phyloP scores from a whole-genome alignment of 2,329 filamentous ascomycete species.

The Stenocarpella maydis region DNA sequence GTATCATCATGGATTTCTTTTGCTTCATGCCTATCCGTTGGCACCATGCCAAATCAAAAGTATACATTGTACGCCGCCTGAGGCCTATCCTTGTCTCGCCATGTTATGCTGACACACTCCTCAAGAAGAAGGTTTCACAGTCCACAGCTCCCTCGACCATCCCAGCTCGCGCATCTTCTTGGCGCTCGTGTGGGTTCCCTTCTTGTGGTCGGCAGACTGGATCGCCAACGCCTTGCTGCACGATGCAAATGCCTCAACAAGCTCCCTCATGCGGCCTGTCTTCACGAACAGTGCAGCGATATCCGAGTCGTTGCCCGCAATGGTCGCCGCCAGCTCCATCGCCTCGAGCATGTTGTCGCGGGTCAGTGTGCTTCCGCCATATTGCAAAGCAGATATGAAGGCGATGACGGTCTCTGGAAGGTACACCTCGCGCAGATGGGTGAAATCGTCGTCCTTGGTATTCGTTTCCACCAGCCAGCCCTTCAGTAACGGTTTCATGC shows the following conservation, averaged over 20 bases:
- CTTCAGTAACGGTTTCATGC: constrained; percentile 68
- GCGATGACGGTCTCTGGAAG: constrained; percentile 86
- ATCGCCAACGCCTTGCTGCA: constrained; percentile 77
- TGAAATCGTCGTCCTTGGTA: constrained; percentile 67
- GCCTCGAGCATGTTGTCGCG: constrained; percentile 81
- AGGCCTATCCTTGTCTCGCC: constrained; percentile 4
- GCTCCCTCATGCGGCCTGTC: constrained; percentile 74
- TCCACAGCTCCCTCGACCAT: constrained; percentile 71
- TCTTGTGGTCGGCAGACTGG: constrained; percentile 61
- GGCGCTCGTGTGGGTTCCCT: constrained; percentile 55
- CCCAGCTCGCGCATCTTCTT: constrained; percentile 70
- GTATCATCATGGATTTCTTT: constrained; percentile 31
- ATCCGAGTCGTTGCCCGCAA: constrained; percentile 76
- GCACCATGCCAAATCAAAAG: constrained; percentile 21
- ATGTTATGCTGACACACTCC: constrained; percentile 14
- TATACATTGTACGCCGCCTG: constrained; percentile 15
- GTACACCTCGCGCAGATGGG: constrained; percentile 76
- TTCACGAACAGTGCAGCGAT: constrained; percentile 71
- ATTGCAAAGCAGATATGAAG: constrained; percentile 83
- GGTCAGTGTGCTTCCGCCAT: constrained; percentile 76
- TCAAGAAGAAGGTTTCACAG: constrained; percentile 53
- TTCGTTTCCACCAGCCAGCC: constrained; percentile 68
- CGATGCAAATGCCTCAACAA: constrained; percentile 78
- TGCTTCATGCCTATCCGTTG: constrained; percentile 9
- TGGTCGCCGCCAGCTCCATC: constrained; percentile 82